Evolutionary conservation across 2,329 filamentous ascomycete species (phyloP).

Genomic region (Aspergillus glaucus): DNA sequence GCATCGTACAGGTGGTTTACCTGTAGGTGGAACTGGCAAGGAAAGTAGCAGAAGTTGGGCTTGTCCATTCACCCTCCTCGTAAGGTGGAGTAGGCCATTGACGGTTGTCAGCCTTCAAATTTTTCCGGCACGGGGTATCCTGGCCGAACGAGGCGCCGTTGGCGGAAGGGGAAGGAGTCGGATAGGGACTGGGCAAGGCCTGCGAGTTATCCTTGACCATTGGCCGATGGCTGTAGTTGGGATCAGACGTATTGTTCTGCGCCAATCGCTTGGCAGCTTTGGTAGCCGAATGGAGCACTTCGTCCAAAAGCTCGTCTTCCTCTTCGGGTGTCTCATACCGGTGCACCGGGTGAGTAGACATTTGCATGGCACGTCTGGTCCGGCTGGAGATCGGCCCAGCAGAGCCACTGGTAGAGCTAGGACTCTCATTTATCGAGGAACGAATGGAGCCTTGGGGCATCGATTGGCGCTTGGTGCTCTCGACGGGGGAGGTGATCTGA

Average conservation of each 20-base stretch:
- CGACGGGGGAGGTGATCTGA: conserved; percentile 27
- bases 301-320: conserved; percentile 90
- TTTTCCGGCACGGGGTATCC: conserved; percentile 55
- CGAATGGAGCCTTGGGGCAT: conserved; percentile 31
- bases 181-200: conserved; percentile 48
- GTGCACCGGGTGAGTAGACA: conserved; percentile 65
- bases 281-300: conserved; percentile 72
- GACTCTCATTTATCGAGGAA: conserved; percentile 22
- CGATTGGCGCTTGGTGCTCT: conserved; percentile 32
- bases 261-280: conserved; percentile 68
- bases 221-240: conserved; percentile 47
- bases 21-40: conserved; percentile 53
- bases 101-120: conserved; percentile 50
- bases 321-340: conserved; percentile 94
- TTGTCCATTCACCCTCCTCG: conserved; percentile 87
- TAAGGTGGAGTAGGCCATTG: conserved; percentile 97
- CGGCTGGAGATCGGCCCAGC: conserved; percentile 63
- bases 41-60: conserved; percentile 73
- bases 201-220: conserved; percentile 22
- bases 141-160: conserved; percentile 69
- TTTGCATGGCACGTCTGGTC: conserved; percentile 67
- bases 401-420: conserved; percentile 19
- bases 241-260: conserved; percentile 28
- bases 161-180: conserved; percentile 73
- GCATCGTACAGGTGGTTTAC: conserved; percentile 15